Evolutionary conservation across 306 rosid species (phyloP).

Genomic region (Elaeagnus macrophylla): DNA sequence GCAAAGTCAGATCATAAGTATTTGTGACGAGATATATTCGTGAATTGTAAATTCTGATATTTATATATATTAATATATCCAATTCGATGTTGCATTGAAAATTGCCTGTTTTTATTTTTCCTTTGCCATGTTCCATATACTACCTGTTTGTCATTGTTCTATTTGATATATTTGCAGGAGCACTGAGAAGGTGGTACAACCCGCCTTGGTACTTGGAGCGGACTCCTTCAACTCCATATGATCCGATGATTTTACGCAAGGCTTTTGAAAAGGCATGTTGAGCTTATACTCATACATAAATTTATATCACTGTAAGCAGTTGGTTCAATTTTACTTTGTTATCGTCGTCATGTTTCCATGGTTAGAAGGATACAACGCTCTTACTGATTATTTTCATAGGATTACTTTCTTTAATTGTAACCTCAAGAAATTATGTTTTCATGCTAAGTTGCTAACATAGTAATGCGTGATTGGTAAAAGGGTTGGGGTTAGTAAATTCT

Average conservation of each 20-base stretch:
- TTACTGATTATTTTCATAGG: too few species aligned
- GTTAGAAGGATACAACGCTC: too few species aligned
- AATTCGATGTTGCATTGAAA: background rate
- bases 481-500: background rate
- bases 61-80: background rate
- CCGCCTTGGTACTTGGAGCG: conserved; percentile 74
- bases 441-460: too few species aligned
- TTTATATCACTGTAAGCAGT: background rate
- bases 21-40: conserved; percentile 5
- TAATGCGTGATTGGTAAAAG: too few species aligned
- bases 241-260: conserved; percentile 48
- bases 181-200: conserved; percentile 84
- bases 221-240: conserved; percentile 69
- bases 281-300: background rate
- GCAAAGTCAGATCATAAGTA: background rate
- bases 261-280: conserved; percentile 74
- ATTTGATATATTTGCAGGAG: conserved; percentile 47
- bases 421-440: too few species aligned
- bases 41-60: background rate
- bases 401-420: too few species aligned
- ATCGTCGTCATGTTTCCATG: background rate
- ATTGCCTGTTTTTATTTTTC: background rate
- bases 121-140: background rate
- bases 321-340: background rate
- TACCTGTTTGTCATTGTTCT: background rate